These are phyloP conservation scores for Phaeophleospora eucalypticola DNA, from an alignment of 2,329 filamentous ascomycete genomes.

Conservation along the genomic window DNA sequence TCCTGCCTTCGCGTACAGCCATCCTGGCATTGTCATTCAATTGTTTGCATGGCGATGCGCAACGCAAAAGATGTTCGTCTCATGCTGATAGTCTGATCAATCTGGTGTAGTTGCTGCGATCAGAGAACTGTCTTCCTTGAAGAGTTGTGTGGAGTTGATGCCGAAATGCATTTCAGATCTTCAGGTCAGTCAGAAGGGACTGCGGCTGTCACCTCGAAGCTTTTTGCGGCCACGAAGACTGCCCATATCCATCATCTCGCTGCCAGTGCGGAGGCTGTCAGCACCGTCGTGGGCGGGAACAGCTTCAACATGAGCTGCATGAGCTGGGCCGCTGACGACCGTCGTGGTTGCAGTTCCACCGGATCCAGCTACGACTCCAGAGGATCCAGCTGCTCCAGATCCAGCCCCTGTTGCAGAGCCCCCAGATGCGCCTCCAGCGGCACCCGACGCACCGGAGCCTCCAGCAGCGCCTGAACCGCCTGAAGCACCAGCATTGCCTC, in stretches of 20 bases:
- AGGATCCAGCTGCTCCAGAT: background rate
- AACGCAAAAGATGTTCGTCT: background rate
- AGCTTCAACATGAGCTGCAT: conserved; percentile 14
- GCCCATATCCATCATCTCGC: conserved; percentile 18
- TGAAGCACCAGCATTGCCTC: background rate
- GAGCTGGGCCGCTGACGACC: conserved; percentile 5
- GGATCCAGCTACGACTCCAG: background rate
- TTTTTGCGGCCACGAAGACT: conserved; percentile 20
- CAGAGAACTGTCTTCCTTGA: background rate
- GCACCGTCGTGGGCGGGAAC: conserved; percentile 20
- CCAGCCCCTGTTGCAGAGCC: background rate
- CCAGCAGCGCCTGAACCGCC: background rate
- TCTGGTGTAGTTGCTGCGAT: background rate
- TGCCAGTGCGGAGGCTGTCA: conserved; percentile 15
- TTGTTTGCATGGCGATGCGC: background rate
- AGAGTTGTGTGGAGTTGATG: background rate
- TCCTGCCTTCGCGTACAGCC: background rate
- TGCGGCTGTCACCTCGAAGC: background rate
- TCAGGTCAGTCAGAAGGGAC: background rate
- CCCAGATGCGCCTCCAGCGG: background rate
- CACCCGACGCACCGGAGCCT: conserved; percentile 1
- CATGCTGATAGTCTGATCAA: background rate
- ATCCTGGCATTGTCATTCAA: background rate
- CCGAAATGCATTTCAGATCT: background rate
- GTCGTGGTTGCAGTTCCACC: background rate